phyloP scores from a whole-genome alignment of 345 rosid genomes.

The Gossypium rotundifolium region DNA sequence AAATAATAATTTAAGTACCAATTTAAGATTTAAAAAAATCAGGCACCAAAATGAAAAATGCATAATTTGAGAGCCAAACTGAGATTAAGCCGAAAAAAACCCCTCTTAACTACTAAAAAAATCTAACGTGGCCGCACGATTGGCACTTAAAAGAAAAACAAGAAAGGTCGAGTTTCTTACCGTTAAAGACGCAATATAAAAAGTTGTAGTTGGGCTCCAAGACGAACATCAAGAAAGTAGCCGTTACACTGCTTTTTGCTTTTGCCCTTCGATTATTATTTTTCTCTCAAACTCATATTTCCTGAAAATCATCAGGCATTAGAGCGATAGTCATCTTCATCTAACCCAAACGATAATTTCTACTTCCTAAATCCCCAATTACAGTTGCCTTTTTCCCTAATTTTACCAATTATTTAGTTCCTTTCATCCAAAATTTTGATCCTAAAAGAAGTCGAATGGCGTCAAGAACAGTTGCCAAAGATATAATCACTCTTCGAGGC shows the following conservation, averaged over 20 bases:
- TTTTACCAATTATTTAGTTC: not conserved
- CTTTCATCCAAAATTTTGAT: not conserved
- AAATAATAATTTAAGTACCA: too few relatives aligned
- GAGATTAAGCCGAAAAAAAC: too few relatives aligned
- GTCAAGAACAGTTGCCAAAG: conserved; percentile 67
- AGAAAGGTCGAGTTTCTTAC: not conserved
- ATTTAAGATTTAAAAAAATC: too few relatives aligned
- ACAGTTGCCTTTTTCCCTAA: not conserved
- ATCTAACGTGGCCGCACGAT: not conserved
- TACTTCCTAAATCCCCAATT: not conserved
- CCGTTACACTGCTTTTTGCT: not conserved
- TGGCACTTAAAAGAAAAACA: not conserved
- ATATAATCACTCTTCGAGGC: conserved; percentile 92
- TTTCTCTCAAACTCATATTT: not conserved
- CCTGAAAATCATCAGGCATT: not conserved
- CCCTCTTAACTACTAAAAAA: too few relatives aligned
- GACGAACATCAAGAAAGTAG: conserved; percentile 5
- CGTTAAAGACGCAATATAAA: conserved; percentile 7
- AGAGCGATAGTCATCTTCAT: not conserved
- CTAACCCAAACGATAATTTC: not conserved
- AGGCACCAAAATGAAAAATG: too few relatives aligned
- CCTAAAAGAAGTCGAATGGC: conserved; percentile 35
- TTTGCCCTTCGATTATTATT: not conserved
- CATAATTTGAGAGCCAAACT: too few relatives aligned
- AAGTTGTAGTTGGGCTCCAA: not conserved